Conservation (phyloP, 345 rosid species). For the Lumnitzera littorea region DNA sequence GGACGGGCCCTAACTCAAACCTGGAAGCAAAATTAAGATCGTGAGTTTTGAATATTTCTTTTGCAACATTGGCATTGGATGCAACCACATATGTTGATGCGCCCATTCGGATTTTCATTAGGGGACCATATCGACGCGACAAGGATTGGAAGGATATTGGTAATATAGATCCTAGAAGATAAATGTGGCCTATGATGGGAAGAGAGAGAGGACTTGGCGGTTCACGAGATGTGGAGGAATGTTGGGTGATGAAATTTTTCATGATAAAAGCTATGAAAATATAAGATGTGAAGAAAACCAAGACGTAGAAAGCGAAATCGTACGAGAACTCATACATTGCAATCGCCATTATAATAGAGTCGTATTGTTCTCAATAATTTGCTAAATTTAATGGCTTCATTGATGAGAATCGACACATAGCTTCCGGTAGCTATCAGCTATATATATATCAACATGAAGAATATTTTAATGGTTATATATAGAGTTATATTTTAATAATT, state of each 20-base stretch:
- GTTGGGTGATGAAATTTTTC: background rate
- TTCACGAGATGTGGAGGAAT: constrained; percentile 5
- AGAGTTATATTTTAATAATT: too few species aligned
- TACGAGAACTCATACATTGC: background rate
- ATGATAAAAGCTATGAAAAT: constrained; percentile 12
- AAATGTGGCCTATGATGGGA: constrained; percentile 51
- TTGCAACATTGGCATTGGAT: constrained; percentile 31
- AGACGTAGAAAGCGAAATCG: background rate
- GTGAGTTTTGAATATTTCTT: constrained; percentile 38
- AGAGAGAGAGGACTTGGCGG: constrained; percentile 39
- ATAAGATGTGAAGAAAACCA: constrained; percentile 13
- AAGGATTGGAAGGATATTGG: constrained; percentile 34
- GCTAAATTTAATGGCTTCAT: too few species aligned
- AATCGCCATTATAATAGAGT: background rate
- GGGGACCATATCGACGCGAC: constrained; percentile 36
- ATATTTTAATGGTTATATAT: too few species aligned
- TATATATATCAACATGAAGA: too few species aligned
- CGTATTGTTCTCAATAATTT: too few species aligned
- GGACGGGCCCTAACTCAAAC: constrained; percentile 40
- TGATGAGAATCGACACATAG: too few species aligned
- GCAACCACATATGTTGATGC: constrained; percentile 33
- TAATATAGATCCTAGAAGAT: constrained; percentile 25
- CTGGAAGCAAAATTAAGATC: constrained; percentile 37
- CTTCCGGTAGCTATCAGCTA: too few species aligned
- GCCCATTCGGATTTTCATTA: constrained; percentile 33